These are phyloP conservation scores for Glycine latifolia DNA, from an alignment of 306 rosid genomes.

Conservation along the genomic window DNA sequence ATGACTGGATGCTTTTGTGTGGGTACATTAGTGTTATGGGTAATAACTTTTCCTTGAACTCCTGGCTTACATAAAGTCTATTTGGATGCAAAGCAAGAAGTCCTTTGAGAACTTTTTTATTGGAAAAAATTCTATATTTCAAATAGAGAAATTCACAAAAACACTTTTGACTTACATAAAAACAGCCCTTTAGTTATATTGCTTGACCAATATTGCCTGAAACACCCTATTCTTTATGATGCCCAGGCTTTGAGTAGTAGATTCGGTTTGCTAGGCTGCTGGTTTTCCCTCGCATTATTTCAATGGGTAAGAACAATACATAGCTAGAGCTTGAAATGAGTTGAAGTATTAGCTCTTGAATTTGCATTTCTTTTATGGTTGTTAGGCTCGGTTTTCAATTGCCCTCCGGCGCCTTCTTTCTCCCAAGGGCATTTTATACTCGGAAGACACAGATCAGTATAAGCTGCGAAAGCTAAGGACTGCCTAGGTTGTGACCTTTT, in stretches of 20 bases:
- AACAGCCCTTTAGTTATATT: neutral
- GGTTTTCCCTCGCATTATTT: constrained; percentile 77
- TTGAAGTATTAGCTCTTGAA: constrained; percentile 28
- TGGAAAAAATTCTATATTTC: too few relatives aligned
- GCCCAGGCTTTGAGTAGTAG: constrained; percentile 70
- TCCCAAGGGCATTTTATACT: constrained; percentile 62
- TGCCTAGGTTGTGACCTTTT: constrained; percentile 46
- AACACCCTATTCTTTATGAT: constrained; percentile 33
- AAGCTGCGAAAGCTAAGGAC: constrained; percentile 55
- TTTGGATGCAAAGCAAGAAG: too few relatives aligned
- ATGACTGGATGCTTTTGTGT: constrained; percentile 78
- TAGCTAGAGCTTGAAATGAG: constrained; percentile 12
- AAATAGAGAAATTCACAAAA: too few relatives aligned
- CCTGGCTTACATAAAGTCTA: neutral
- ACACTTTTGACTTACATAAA: too few relatives aligned
- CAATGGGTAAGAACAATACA: constrained; percentile 80
- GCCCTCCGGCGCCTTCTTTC: constrained; percentile 73
- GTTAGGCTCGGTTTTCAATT: constrained; percentile 62
- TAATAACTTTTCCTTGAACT: constrained; percentile 48
- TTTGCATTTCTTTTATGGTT: constrained; percentile 29
- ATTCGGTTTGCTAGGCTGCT: constrained; percentile 77
- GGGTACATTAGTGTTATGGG: constrained; percentile 67
- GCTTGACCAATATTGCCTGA: constrained; percentile 35
- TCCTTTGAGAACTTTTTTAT: too few relatives aligned
- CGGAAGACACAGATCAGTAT: constrained; percentile 52